Base-by-base conservation (phyloP, 257 asterid genomes). In the Euphrasia confusa region DNA sequence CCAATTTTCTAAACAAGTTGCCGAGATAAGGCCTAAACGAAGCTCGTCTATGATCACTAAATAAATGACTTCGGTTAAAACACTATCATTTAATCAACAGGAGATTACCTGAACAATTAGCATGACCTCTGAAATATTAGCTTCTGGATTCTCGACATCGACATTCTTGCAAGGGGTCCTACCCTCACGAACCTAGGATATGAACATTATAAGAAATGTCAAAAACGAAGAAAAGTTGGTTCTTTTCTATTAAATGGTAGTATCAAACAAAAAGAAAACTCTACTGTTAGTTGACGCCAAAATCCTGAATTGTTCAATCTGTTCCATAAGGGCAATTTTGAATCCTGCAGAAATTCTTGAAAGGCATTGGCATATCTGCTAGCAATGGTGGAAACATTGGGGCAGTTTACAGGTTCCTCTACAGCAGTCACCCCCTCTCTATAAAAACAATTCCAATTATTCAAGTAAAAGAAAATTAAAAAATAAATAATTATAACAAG, bases 351-450 rank as follows among this genome's bases (percentile, higher is more conserved):
- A 79, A 81, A 87, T 57, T 85, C 95, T 81, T 93, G 97, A 77
- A 93, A 85, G 61, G 81, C 53, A 42, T 82, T 66, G 61, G 96
- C 96, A 80, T 87, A 93, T 80, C 77, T 78, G 78, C 88, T 77
- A 67, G 95, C 79, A 76, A 84, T 61, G 58, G 54, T 74, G 65
- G 97, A 93, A 71, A 93, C 87, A 68, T 93, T 93, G 32, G 92
- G 97, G 68, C 97, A 93, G 75, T 82, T 82, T 28, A 79, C 70
- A 17, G 99, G 94, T 69, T 89, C 99, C 82, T 93, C 95, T 55
- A 93, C 90, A 62, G 99, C 99, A 59, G 97, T 93, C 57, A 93
- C 94, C 28, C 99, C 99, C 72, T 93, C 99, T 97, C 99, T 93
- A 33, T 5, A 73, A 54, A 49, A 71, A 63, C 33, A 30, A 30